These are phyloP conservation scores for Periconia macrospinosa DNA, from an alignment of 2,329 filamentous ascomycete genomes.

Conservation along the genomic window DNA sequence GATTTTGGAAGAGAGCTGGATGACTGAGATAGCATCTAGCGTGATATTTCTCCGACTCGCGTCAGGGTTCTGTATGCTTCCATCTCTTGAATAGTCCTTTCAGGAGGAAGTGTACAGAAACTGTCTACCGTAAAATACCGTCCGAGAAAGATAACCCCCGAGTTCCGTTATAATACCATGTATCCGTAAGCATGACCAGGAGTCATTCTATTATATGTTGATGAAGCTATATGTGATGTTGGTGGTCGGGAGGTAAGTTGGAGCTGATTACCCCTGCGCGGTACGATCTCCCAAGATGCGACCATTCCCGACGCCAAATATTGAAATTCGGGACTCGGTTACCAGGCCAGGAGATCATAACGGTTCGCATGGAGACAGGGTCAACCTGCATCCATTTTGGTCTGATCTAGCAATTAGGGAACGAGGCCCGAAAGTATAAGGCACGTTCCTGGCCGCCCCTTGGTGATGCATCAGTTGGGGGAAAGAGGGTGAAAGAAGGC, in stretches of 20 bases:
- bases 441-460: neutral
- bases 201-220: neutral
- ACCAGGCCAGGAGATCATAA: neutral
- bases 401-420: neutral
- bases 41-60: neutral
- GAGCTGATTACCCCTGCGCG: neutral
- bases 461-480: neutral
- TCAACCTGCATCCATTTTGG: neutral
- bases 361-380: neutral
- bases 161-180: neutral
- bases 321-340: neutral
- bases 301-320: neutral
- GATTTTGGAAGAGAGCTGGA: slow-evolving; percentile 53
- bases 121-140: too few relatives aligned
- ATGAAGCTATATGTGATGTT: neutral
- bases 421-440: neutral
- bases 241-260: neutral
- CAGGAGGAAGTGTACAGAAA: too few relatives aligned
- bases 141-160: too few relatives aligned
- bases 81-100: too few relatives aligned
- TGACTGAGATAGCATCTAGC: slow-evolving; percentile 23
- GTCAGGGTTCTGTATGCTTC: too few relatives aligned
- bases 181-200: neutral
- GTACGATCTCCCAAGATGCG: neutral
- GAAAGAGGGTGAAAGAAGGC: neutral